phyloP scores from a whole-genome alignment of 768 basidiomycete species.

The Cystofilobasidium ferigula region DNA sequence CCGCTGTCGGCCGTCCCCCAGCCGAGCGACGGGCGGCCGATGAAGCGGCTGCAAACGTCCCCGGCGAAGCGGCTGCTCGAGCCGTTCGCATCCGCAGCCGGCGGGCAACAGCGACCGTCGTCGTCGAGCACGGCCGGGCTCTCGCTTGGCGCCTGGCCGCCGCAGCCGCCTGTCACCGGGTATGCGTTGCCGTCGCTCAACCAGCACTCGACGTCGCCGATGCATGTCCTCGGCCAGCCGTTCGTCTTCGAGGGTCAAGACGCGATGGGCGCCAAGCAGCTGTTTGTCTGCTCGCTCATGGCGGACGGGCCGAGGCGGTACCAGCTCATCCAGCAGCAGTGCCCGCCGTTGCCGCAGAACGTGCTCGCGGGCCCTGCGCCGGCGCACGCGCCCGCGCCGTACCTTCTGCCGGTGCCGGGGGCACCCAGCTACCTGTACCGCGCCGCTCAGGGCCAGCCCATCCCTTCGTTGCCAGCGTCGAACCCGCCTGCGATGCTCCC shows the following conservation, averaged over 20 bases:
- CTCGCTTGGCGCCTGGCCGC: no score
- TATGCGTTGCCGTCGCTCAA: neutral
- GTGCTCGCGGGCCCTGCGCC: neutral
- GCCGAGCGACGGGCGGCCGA: constrained; percentile 44
- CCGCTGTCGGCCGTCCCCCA: constrained; percentile 39
- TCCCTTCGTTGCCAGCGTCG: neutral
- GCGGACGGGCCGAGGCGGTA: neutral
- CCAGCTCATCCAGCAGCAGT: neutral
- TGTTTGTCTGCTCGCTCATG: neutral
- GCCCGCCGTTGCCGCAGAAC: neutral
- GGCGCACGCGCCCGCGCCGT: neutral
- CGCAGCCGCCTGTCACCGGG: no score
- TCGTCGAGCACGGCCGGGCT: no score
- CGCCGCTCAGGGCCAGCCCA: neutral
- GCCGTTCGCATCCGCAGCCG: no score
- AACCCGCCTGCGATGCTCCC: neutral
- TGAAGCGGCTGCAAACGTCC: constrained; percentile 40
- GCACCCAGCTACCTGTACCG: neutral
- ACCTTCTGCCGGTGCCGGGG: neutral
- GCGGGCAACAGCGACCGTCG: no score
- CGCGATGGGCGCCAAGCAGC: constrained; percentile 1
- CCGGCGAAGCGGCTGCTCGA: no score
- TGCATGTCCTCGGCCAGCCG: neutral
- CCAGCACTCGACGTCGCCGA: neutral
- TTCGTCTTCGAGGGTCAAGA: neutral